A percentile compares a stretch with the other conserved stretches of the same genome.
phyloP scores from a whole-genome alignment of 2,329 filamentous ascomycete genomes.

The Hypoxylon sp. region DNA sequence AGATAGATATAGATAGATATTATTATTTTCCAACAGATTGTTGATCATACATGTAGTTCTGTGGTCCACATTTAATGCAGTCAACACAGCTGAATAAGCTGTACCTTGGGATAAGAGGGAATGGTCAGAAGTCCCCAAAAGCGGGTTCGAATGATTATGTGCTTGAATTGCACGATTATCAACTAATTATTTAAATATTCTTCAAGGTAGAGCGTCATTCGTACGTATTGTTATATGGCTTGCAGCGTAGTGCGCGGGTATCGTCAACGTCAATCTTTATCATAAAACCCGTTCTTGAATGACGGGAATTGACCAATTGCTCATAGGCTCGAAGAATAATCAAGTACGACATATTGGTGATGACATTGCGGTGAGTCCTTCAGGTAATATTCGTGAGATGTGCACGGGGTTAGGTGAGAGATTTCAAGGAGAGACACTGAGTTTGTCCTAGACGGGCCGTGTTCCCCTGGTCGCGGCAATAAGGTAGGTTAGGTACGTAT shows the following conservation, averaged over 20 bases:
- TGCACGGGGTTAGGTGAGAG: slow-evolving; percentile 24
- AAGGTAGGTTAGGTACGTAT: background rate
- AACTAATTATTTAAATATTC: slow-evolving; percentile 31
- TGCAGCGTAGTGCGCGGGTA: slow-evolving; percentile 39
- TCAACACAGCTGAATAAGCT: slow-evolving; percentile 17
- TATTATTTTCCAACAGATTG: slow-evolving; percentile 20
- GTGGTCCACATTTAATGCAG: slow-evolving; percentile 12
- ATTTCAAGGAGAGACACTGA: slow-evolving; percentile 27
- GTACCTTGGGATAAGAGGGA: slow-evolving; percentile 12
- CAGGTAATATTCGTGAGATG: slow-evolving; percentile 31
- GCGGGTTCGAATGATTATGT: slow-evolving; percentile 24
- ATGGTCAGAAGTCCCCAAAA: slow-evolving; percentile 23
- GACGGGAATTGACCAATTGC: slow-evolving; percentile 29
- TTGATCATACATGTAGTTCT: slow-evolving; percentile 23
- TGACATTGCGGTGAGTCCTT: slow-evolving; percentile 29
- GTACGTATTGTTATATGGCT: slow-evolving; percentile 37
- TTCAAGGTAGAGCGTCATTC: slow-evolving; percentile 34
- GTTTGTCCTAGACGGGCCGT: slow-evolving; percentile 26
- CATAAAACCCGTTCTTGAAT: slow-evolving; percentile 27
- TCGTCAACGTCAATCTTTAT: slow-evolving; percentile 46
- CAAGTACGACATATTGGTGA: slow-evolving; percentile 35
- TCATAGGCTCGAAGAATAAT: slow-evolving; percentile 24
- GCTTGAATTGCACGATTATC: slow-evolving; percentile 36
- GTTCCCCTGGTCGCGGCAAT: slow-evolving; percentile 23
- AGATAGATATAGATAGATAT: background rate